Evolutionary conservation across 2,329 filamentous ascomycete genomes (phyloP), one percentile per base, ranked within the genome.

Genomic region (Plenodomus lindquistii): DNA sequence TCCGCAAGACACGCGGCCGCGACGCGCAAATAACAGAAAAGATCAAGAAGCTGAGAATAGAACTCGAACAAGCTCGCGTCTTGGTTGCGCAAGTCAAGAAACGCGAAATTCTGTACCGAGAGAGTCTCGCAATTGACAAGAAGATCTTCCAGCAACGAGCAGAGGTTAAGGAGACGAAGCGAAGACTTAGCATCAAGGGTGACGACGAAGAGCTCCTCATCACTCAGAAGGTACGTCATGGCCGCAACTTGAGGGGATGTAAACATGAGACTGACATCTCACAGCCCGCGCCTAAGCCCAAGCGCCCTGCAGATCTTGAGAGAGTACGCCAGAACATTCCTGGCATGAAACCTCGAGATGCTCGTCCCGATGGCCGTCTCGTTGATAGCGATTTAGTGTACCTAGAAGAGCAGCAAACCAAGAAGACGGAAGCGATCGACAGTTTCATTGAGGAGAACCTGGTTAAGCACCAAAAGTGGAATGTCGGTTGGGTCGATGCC

Each of bases 11-110:
- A 31, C 84, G 94, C 67, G 91, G 90, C 60, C 86, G 94, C 66
- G 94, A 99, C 77, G 90, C 90, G 29, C 93, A 96, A 74, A 91
- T 93, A 63, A 90, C 89, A 45, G 94, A 99, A 70, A 97, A 96
- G 73, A 82, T 99, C 60, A 94, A 94, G 78, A 90, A 89, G 70
- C 78, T 99, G 66, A 86, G 94, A 46, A 87, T 87, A 62, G 93
- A 99, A 77, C 80, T 97, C 34, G 94, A 97, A 74, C 88, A 94
- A 62, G 91, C 89, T 50, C 87, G 92, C 41, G 84, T 90, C 63
- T 79, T 97, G 52, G 84, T 97, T 61, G 78, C 86, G 35, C 79
- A 91, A 69, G 85, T 95, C 42, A 85, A 86, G 59, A 84, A 89
- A 59, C 87, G 94, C 63, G 94, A 99, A 72, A 70, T 88, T 53